These are phyloP conservation scores for Aspergillus sp. DNA, from an alignment of 2,329 filamentous ascomycete species.

Conservation along the genomic window DNA sequence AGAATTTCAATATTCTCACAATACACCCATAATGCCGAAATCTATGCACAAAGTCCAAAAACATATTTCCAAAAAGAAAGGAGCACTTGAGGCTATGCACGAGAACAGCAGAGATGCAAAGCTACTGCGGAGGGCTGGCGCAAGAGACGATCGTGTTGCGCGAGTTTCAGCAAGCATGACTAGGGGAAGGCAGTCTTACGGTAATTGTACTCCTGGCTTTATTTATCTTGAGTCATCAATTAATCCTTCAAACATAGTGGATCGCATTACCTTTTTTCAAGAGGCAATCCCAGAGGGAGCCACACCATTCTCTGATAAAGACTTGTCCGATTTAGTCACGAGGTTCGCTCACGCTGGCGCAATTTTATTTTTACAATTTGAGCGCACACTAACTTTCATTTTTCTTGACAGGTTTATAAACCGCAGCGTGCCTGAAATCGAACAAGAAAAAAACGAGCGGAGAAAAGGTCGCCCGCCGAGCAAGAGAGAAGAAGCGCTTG, in stretches of 20 bases:
- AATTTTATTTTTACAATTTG: background rate
- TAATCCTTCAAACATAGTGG: constrained; percentile 49
- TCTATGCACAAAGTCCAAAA: constrained; percentile 82
- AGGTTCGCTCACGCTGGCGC: constrained; percentile 48
- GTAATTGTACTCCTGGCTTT: constrained; percentile 48
- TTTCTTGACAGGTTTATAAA: constrained; percentile 34
- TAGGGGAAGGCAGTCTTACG: constrained; percentile 71
- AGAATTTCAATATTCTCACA: background rate
- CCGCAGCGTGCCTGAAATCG: constrained; percentile 38
- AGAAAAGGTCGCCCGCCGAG: constrained; percentile 77
- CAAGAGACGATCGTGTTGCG: constrained; percentile 78
- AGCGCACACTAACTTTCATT: background rate
- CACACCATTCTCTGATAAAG: constrained; percentile 35
- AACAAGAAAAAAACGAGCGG: constrained; percentile 58
- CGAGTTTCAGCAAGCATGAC: constrained; percentile 68
- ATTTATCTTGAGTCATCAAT: background rate
- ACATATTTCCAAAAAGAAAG: constrained; percentile 84
- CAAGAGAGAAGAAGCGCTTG: constrained; percentile 74
- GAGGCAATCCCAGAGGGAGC: constrained; percentile 51
- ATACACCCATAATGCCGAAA: constrained; percentile 63
- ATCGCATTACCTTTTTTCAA: constrained; percentile 71
- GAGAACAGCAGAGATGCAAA: constrained; percentile 85
- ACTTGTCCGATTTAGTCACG: constrained; percentile 54
- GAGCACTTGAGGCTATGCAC: constrained; percentile 72
- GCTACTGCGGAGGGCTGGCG: constrained; percentile 73